A percentile compares a stretch with the other conserved stretches of the same genome.
Conservation (phyloP, 2,329 filamentous ascomycete genomes). For the Lecanicillium sp. region DNA sequence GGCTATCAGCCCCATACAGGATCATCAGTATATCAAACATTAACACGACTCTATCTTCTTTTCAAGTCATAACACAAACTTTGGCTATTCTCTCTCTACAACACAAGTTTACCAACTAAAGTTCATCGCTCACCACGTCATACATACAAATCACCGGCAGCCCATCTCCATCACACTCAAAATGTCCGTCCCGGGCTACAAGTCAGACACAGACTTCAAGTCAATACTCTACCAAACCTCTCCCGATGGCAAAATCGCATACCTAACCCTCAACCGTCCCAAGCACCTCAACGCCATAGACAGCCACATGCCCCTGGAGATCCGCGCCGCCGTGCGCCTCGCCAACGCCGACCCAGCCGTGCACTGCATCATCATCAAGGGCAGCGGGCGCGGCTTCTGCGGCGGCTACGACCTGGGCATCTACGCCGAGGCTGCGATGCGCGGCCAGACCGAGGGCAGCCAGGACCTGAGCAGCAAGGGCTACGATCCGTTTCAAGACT, state of each 20-base stretch:
- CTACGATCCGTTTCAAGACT: constrained; percentile 11
- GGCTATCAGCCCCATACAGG: no score
- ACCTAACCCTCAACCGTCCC: constrained; percentile 11
- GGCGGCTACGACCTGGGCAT: constrained; percentile 11
- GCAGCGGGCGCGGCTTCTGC: constrained; percentile 10
- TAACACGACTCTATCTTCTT: no score
- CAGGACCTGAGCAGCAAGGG: constrained; percentile 7
- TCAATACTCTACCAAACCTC: constrained; percentile 9
- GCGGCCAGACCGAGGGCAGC: constrained; percentile 10
- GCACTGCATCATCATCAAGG: constrained; percentile 11
- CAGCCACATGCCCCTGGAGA: constrained; percentile 5
- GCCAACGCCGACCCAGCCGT: constrained; percentile 9
- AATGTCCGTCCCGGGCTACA: neutral
- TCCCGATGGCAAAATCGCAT: constrained; percentile 9
- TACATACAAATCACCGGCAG: neutral
- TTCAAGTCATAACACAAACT: no score
- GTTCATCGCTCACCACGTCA: neutral
- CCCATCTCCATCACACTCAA: neutral
- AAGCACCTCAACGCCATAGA: constrained; percentile 11
- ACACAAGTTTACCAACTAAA: no score
- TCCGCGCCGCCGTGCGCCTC: constrained; percentile 8
- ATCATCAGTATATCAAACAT: no score
- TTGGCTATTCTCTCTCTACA: no score
- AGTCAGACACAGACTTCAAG: constrained; percentile 3
- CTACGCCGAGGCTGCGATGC: constrained; percentile 8